Base-by-base conservation (phyloP, 352 stramenopile genomes). In the Pythium oligandrum region DNA sequence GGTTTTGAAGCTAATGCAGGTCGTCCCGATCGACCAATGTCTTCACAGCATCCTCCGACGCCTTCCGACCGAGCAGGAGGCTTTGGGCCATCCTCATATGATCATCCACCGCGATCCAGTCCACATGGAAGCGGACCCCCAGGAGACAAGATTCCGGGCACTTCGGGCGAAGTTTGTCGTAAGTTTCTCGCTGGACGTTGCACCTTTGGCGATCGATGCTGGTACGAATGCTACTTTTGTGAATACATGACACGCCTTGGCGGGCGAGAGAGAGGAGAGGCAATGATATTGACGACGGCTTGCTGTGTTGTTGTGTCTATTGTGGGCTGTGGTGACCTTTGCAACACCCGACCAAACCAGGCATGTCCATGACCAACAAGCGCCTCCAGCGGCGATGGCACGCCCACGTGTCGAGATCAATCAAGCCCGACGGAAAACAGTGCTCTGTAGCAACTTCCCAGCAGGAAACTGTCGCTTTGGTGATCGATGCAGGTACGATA, bases 191-290 rank as follows among this genome's bases (percentile, higher is more conserved):
- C 62, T 8, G 79, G 78, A 32, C 66, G 70, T 37, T 94, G 83
- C 68, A 81, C 68, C 3, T 91, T 86, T 73, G 83, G 83, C 33
- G 83, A 90, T 50, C 75, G 71, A 66, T 93, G 83, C 75, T 85
- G 78, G 78, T 93, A 93, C 59, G 81, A 57, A 39, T 35, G 53
- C 12, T 31, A 33, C 35, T 17, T 35, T 43, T 39, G 37, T 32
- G 46, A 53, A 51, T 61, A 49, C 40, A 55, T 54, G 40, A 47
- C 37, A 26, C 17, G 17, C 17, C 17, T 26, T 26, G 17, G 17
- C 17, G 17, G 17, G 17, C 17, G 17, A 26, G 17, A 26, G 17
- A 26, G 17, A 26, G 17, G 17, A 26, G 17, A 26, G 17, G 17
- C 17, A 26, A 26, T 26, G 17, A 26, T 26, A 26, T 26, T 26